These are phyloP conservation scores for Triticum turgidum DNA, from an alignment of 176 grass and related monocot species.

Conservation along the genomic window DNA sequence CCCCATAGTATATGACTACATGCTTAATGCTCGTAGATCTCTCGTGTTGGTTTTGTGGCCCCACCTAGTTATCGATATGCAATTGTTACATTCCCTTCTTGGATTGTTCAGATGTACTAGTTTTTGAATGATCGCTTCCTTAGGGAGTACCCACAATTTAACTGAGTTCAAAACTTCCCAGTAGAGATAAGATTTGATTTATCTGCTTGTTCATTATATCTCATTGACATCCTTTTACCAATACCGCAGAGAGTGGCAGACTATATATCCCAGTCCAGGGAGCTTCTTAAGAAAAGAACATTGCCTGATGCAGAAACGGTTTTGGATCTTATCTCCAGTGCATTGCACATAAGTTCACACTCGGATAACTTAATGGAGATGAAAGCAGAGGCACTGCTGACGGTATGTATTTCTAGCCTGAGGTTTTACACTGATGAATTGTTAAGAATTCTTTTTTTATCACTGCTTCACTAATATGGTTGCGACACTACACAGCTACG, in stretches of 20 bases:
- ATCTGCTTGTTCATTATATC: conserved; percentile 9
- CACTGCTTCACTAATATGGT: conserved; percentile 31
- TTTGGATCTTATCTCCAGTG: conserved; percentile 77
- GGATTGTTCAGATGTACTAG: conserved; percentile 15
- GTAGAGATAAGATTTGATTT: conserved; percentile 13
- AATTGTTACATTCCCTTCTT: conserved; percentile 6
- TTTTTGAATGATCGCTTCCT: neutral
- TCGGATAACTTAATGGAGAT: conserved; percentile 81
- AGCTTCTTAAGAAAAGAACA: conserved; percentile 76
- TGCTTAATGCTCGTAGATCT: neutral
- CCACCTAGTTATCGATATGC: conserved; percentile 29
- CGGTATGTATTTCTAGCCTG: conserved; percentile 49
- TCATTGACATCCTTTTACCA: conserved; percentile 11
- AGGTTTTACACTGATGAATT: conserved; percentile 13
- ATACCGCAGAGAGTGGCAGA: conserved; percentile 54
- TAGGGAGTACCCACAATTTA: neutral
- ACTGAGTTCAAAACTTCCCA: neutral
- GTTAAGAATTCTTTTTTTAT: conserved; percentile 7
- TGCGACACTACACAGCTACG: conserved; percentile 47
- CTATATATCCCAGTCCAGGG: conserved; percentile 64
- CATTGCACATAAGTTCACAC: conserved; percentile 67
- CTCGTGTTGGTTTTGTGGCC: neutral
- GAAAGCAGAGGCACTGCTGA: conserved; percentile 82
- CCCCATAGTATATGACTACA: neutral
- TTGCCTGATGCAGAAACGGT: conserved; percentile 58